phyloP scores from a whole-genome alignment of 495 filamentous ascomycete genomes.

The Podospora anserina region DNA sequence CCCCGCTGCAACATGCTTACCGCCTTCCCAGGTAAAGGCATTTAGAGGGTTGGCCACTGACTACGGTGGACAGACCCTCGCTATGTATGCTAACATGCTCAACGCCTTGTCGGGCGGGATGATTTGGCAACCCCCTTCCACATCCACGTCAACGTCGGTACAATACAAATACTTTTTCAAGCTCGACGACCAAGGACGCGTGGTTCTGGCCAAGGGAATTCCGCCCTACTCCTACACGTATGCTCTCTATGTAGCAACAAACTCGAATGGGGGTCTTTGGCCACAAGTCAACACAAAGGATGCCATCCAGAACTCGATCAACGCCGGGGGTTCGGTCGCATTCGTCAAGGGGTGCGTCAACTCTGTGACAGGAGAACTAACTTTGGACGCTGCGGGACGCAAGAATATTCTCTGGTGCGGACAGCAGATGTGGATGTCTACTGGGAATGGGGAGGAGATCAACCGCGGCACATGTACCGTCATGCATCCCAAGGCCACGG shows the following conservation, averaged over 20 bases:
- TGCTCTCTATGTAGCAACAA: conserved; percentile 12
- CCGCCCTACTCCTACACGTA: conserved; percentile 15
- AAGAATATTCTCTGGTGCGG: conserved; percentile 13
- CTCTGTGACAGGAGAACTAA: conserved; percentile 12
- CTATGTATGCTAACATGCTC: conserved; percentile 17
- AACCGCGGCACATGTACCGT: conserved; percentile 2
- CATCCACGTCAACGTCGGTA: neutral
- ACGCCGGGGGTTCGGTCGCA: neutral
- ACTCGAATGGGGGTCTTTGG: neutral
- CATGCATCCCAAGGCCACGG: conserved; percentile 5
- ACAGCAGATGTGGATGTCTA: conserved; percentile 8
- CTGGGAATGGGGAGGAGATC: conserved; percentile 10
- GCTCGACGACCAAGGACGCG: conserved; percentile 10
- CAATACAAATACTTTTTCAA: conserved; percentile 13
- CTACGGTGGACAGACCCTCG: neutral
- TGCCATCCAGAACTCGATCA: neutral
- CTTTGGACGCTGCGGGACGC: conserved; percentile 12
- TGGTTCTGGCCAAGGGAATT: conserved; percentile 14
- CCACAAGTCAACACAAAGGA: conserved; percentile 11
- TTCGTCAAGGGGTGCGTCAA: conserved; percentile 18
- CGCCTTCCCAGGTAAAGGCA: neutral
- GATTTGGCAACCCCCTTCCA: neutral
- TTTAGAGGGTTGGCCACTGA: conserved; percentile 8
- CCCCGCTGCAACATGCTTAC: neutral
- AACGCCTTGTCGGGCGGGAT: conserved; percentile 1